Evolutionary conservation across 345 rosid genomes (phyloP).

Genomic region (Dipteronia sinensis): DNA sequence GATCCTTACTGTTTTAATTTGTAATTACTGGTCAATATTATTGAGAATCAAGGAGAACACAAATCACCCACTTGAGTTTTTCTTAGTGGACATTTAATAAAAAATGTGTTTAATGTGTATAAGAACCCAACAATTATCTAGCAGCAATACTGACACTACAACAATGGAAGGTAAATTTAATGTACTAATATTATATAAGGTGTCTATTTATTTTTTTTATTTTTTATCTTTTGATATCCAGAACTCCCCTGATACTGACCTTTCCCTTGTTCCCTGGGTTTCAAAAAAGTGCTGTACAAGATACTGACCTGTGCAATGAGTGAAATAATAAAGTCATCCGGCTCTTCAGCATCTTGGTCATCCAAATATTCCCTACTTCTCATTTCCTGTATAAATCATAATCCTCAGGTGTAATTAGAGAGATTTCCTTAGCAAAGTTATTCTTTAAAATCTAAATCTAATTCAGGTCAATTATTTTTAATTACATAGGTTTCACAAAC

Average conservation of each 20-base stretch:
- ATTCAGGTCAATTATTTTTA: not conserved
- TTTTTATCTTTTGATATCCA: too few species aligned
- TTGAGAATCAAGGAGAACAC: not conserved
- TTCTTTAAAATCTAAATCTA: not conserved
- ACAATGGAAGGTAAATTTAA: not conserved
- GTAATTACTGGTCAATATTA: not conserved
- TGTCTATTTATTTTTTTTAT: not conserved
- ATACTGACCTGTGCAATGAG: conserved; percentile 81
- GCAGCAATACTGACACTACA: not conserved
- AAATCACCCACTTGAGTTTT: not conserved
- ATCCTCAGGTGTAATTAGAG: conserved; percentile 26
- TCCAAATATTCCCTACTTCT: conserved; percentile 80
- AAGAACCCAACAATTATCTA: not conserved
- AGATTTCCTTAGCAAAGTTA: conserved; percentile 18
- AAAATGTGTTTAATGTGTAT: not conserved
- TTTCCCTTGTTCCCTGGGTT: not conserved
- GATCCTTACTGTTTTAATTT: too few species aligned
- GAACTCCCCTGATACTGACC: too few species aligned
- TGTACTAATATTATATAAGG: not conserved
- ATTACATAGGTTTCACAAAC: conserved; percentile 39
- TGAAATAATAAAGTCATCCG: conserved; percentile 90
- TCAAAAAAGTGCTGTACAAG: conserved; percentile 11
- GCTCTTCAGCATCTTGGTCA: conserved; percentile 97
- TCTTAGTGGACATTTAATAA: not conserved
- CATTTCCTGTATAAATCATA: conserved; percentile 74